Evolutionary conservation across 2,329 filamentous ascomycete genomes (phyloP), one percentile per base, ranked within the genome.

Genomic region (Torrubiella hemipterigena): DNA sequence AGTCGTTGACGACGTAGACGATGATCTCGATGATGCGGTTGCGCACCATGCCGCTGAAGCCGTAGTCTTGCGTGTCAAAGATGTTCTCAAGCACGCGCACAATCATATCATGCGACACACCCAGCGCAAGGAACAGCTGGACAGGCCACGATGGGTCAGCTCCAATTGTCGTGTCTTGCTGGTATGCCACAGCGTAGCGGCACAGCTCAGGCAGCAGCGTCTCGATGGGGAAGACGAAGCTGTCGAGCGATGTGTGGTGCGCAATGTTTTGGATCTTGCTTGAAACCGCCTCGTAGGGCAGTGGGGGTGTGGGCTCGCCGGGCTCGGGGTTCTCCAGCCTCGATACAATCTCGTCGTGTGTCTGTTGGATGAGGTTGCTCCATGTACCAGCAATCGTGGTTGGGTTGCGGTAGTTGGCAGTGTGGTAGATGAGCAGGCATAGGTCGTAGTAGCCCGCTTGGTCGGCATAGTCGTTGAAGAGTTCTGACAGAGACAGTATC

Each of bases 381-480:
- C 91, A 98, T 4, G 85, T 93, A 24, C 77, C 68, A 33, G 72
- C 69, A 45, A 98, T 91, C 39, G 91, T 82, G 25, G 82, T 77
- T 2, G 84, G 69, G 47, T 89, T 93, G 45, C 89, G 81, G 61
- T 93, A 84, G 54, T 96, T 86, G 27, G 89, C 89, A 2, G 81
- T 74, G 53, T 93, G 81, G 62, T 87, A 96, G 47, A 98, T 94
- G 37, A 89, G 68, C 7, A 98, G 72, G 50, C 84, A 94, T 30
- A 98, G 72, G 51, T 96, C 91, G 58, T 86, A 89, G 65, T 98
- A 98, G 30, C 77, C 80, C 3, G 85, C 91, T 47, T 84, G 79
- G 49, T 95, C 87, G 33, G 87, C 85, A 47, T 86, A 98, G 40
- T 76, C 65, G 51, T 96, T 93, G 61, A 85, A 98, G n/a, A 98